Conservation (phyloP, 2,329 filamentous ascomycete species). For the Daldinia sp. region DNA sequence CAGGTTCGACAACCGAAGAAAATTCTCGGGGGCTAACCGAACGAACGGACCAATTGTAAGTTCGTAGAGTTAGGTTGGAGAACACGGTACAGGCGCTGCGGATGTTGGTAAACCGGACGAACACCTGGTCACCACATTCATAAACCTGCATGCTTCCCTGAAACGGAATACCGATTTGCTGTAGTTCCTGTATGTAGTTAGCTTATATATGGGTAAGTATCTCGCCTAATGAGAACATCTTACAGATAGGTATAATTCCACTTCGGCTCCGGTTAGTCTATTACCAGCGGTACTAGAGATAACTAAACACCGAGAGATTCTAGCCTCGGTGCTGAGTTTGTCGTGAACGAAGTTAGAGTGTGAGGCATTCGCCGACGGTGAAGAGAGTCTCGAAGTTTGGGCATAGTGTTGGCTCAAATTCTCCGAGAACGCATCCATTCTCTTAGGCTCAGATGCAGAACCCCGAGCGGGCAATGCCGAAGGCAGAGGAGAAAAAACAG, state of each 20-base stretch:
- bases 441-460: constrained; percentile 37
- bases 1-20: constrained; percentile 52
- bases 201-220: constrained; percentile 16
- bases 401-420: constrained; percentile 18
- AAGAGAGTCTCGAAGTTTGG: constrained; percentile 28
- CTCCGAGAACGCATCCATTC: constrained; percentile 37
- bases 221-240: constrained; percentile 33
- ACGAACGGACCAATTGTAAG: constrained; percentile 61
- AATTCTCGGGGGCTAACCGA: constrained; percentile 61
- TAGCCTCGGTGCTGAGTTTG: constrained; percentile 60
- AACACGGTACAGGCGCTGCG: constrained; percentile 67
- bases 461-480: constrained; percentile 34
- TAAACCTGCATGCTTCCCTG: constrained; percentile 56
- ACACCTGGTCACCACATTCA: constrained; percentile 58
- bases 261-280: constrained; percentile 53
- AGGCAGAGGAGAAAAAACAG: constrained; percentile 68
- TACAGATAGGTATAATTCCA: constrained; percentile 62
- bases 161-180: constrained; percentile 52
- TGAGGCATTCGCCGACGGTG: constrained; percentile 14
- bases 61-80: constrained; percentile 58
- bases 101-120: constrained; percentile 70
- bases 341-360: constrained; percentile 50
- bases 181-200: constrained; percentile 55
- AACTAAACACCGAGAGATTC: constrained; percentile 60
- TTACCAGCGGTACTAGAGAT: constrained; percentile 52